Percentiles rank a stretch among this genome's conserved stretches.
Evolutionary conservation across 2,329 filamentous ascomycete species (phyloP).

Genomic region (Cladosporium phlei): DNA sequence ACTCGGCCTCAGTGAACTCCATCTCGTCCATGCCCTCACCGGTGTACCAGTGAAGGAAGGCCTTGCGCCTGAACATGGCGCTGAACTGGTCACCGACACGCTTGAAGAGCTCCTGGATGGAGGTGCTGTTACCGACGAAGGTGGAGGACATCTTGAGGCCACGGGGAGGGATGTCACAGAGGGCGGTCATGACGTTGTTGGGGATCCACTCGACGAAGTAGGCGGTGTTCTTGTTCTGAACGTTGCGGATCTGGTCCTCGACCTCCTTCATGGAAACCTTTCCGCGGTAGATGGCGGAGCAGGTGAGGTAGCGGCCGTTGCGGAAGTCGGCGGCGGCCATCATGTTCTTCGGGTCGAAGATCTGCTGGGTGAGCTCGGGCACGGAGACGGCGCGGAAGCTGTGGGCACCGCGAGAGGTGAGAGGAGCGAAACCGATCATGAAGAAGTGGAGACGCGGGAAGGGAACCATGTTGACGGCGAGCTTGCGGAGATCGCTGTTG

Average conservation of each 20-base stretch:
- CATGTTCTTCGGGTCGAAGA: constrained; percentile 99
- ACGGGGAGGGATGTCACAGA: constrained; percentile 96
- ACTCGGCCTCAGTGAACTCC: constrained; percentile 99
- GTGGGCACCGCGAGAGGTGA: constrained; percentile 87
- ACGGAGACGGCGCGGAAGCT: constrained; percentile 97
- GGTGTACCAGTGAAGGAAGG: constrained; percentile 99
- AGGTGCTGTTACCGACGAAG: constrained; percentile 98
- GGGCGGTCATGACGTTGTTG: constrained; percentile 99
- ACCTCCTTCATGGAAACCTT: constrained; percentile 99
- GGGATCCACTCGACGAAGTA: constrained; percentile 99
- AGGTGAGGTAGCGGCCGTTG: constrained; percentile 98
- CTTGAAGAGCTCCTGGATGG: constrained; percentile 99
- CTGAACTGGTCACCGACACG: constrained; percentile 99
- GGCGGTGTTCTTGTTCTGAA: constrained; percentile 98
- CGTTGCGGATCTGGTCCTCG: constrained; percentile 99
- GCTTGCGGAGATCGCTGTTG: constrained; percentile 98
- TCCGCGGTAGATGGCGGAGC: constrained; percentile 99
- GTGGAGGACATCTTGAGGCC: constrained; percentile 99
- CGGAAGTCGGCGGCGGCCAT: constrained; percentile 99
- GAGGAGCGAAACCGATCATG: constrained; percentile 99
- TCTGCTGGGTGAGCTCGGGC: constrained; percentile 98
- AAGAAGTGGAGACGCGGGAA: constrained; percentile 99
- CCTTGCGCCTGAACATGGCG: constrained; percentile 99
- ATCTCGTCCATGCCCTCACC: constrained; percentile 99
- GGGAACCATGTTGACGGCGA: constrained; percentile 99